A percentile compares a stretch with the other conserved stretches of the same genome.
These are phyloP conservation scores for Stentor roeselii DNA, from an alignment of 73 alveolate genomes.

Conservation along the genomic window DNA sequence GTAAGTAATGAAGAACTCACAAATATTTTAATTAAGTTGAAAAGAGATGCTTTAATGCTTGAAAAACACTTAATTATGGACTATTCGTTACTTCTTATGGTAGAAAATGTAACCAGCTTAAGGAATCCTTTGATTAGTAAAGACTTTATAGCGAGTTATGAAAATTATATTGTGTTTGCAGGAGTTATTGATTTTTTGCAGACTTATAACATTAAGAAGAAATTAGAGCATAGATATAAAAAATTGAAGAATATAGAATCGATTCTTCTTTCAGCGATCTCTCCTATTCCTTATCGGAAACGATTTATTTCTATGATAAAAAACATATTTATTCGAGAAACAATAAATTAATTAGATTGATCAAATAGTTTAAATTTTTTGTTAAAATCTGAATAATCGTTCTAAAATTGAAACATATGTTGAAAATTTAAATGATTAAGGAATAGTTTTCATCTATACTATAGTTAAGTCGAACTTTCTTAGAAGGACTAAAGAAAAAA, in stretches of 20 bases:
- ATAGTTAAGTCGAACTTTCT: no score
- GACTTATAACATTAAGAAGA: slow-evolving; percentile 2
- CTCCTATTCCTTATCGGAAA: background rate
- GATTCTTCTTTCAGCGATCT: background rate
- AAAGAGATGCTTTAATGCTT: background rate
- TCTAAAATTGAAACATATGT: no score
- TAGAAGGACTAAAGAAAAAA: no score
- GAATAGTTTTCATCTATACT: no score
- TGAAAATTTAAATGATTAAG: no score
- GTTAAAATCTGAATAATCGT: no score
- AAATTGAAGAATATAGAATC: background rate
- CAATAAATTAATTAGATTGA: no score
- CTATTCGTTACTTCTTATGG: background rate
- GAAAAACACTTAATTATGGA: background rate
- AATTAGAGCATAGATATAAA: background rate
- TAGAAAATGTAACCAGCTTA: background rate
- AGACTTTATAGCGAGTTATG: background rate
- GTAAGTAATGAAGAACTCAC: background rate
- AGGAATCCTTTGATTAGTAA: background rate
- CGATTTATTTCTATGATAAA: background rate
- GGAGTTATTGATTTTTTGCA: slow-evolving; percentile 19
- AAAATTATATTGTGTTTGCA: background rate
- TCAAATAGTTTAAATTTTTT: no score
- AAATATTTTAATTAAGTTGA: background rate
- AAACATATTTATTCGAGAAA: background rate